Evolutionary conservation across 352 stramenopile species (phyloP).

Genomic region (Phytophthora syringae): DNA sequence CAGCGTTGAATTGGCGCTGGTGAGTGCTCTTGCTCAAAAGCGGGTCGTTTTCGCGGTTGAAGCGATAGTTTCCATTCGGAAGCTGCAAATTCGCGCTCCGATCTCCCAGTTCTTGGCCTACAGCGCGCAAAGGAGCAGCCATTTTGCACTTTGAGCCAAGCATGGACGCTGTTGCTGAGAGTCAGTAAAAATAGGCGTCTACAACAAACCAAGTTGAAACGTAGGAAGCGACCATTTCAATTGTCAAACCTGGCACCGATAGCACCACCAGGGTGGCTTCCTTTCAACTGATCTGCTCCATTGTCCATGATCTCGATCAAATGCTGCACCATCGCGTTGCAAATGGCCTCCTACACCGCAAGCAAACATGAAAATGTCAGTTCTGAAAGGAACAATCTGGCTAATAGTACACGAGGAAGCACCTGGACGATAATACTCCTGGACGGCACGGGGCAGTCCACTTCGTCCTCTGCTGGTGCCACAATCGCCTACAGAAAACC

Average conservation of each 20-base stretch:
- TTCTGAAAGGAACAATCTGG: not conserved
- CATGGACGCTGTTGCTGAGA: not conserved
- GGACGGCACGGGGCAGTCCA: slow-evolving; percentile 65
- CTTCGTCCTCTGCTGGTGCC: slow-evolving; percentile 55
- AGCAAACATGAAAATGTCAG: not conserved
- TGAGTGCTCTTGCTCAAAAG: slow-evolving; percentile 46
- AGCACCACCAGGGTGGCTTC: slow-evolving; percentile 75
- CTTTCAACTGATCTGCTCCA: slow-evolving; percentile 40
- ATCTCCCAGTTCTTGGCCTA: slow-evolving; percentile 11
- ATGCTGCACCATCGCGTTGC: slow-evolving; percentile 75
- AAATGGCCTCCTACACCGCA: slow-evolving; percentile 64
- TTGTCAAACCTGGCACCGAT: slow-evolving; percentile 54
- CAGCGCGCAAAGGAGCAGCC: slow-evolving; percentile 5
- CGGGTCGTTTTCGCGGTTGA: slow-evolving; percentile 34
- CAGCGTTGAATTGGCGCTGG: slow-evolving; percentile 18
- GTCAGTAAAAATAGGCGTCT: slow-evolving; percentile 9
- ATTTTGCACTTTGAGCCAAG: not conserved
- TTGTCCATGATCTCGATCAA: slow-evolving; percentile 49
- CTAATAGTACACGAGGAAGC: not conserved
- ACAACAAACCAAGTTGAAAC: not conserved
- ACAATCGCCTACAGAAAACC: slow-evolving; percentile 40
- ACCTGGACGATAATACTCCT: slow-evolving; percentile 85
- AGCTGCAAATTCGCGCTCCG: slow-evolving; percentile 36
- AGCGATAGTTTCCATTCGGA: slow-evolving; percentile 37
- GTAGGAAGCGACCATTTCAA: slow-evolving; percentile 4